These are phyloP conservation scores for Cyphellophora europaea DNA, from an alignment of 2,329 filamentous ascomycete genomes.

Conservation along the genomic window DNA sequence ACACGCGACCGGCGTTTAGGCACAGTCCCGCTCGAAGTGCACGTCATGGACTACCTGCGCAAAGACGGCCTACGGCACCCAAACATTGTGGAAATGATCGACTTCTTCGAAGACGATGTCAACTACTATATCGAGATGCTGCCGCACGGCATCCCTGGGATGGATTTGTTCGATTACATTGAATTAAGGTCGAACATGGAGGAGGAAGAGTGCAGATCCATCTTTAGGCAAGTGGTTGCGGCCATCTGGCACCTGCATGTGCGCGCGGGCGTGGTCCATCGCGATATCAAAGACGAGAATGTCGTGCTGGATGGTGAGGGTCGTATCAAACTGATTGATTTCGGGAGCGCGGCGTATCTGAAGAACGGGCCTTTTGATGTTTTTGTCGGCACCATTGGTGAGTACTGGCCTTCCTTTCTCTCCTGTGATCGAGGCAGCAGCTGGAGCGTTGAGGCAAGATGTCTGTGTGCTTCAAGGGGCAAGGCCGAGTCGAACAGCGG, in stretches of 20 bases:
- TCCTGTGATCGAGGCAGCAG: background rate
- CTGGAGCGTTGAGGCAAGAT: too few relatives aligned
- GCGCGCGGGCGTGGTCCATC: constrained; percentile 84
- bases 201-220: constrained; percentile 84
- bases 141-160: constrained; percentile 87
- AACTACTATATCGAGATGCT: constrained; percentile 99
- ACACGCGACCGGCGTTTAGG: constrained; percentile 85
- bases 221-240: constrained; percentile 85
- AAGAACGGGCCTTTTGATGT: constrained; percentile 98
- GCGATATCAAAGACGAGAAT: constrained; percentile 98
- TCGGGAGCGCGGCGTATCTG: constrained; percentile 95
- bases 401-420: constrained; percentile 28
- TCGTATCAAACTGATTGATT: constrained; percentile 94
- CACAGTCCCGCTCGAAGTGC: constrained; percentile 92
- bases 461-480: too few relatives aligned
- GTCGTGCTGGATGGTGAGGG: constrained; percentile 93
- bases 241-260: constrained; percentile 87
- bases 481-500: too few relatives aligned
- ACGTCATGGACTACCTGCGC: constrained; percentile 87
- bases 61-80: constrained; percentile 57
- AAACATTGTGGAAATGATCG: constrained; percentile 61
- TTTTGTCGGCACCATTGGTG: constrained; percentile 97
- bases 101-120: constrained; percentile 54
- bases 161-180: constrained; percentile 99
- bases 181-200: constrained; percentile 95